These are phyloP conservation scores for Aspergillus fumigatus DNA, from an alignment of 2,329 filamentous ascomycete species.

Conservation along the genomic window DNA sequence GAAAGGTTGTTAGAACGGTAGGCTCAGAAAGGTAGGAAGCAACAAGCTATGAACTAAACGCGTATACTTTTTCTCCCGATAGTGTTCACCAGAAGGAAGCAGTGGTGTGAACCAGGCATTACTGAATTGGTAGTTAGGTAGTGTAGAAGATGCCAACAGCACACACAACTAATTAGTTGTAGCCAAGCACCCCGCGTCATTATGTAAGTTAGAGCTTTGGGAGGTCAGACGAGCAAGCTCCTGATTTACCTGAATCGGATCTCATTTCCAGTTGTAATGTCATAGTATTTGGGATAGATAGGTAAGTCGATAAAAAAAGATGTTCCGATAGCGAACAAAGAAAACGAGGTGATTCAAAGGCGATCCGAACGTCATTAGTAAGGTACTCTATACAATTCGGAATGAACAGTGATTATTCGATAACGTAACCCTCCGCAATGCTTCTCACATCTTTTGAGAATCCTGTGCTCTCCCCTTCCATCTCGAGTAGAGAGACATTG, in stretches of 20 bases:
- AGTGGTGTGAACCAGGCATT: too few relatives aligned
- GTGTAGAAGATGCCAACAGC: too few relatives aligned
- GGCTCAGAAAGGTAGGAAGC: background rate
- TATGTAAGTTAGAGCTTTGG: background rate
- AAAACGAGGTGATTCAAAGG: slow-evolving; percentile 14
- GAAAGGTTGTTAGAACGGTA: background rate
- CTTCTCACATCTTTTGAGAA: slow-evolving; percentile 45
- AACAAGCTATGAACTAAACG: background rate
- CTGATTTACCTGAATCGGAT: background rate
- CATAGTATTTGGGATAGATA: slow-evolving; percentile 14
- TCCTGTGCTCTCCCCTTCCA: slow-evolving; percentile 40
- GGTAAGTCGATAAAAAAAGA: slow-evolving; percentile 17
- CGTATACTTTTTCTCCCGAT: too few relatives aligned
- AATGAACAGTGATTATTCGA: slow-evolving; percentile 34
- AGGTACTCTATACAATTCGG: slow-evolving; percentile 29
- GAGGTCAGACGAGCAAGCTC: background rate
- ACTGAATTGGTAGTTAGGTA: too few relatives aligned
- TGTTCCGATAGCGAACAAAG: slow-evolving; percentile 16
- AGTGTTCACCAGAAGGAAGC: too few relatives aligned
- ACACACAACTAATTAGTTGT: too few relatives aligned
- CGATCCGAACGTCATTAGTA: slow-evolving; percentile 34
- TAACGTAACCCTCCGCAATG: slow-evolving; percentile 41
- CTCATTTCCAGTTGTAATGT: background rate
- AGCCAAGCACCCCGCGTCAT: too few relatives aligned
- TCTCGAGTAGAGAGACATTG: slow-evolving; percentile 40